phyloP scores from a whole-genome alignment of 2,329 filamentous ascomycete species.

The Aspergillus pseudotamarii region DNA sequence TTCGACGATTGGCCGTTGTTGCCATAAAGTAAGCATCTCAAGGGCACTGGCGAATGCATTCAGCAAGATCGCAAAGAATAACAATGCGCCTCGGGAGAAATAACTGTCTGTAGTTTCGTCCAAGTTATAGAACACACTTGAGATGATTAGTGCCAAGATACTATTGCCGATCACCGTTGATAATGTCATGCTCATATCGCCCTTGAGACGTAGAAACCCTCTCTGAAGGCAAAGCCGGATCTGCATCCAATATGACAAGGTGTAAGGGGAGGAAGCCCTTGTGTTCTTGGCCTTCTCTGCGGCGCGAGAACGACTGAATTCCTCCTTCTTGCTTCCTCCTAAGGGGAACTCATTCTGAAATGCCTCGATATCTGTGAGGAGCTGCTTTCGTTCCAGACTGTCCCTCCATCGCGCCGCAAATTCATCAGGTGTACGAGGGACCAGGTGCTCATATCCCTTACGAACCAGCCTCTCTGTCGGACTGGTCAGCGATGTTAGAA shows the following conservation, averaged over 20 bases:
- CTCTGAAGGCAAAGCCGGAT: conserved; percentile 76
- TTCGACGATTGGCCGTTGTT: conserved; percentile 88
- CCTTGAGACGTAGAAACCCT: conserved; percentile 72
- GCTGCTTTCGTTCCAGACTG: conserved; percentile 48
- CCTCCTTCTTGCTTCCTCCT: conserved; percentile 36
- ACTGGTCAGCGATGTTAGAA: conserved; percentile 69
- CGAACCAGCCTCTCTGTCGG: conserved; percentile 59
- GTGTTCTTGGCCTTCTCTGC: conserved; percentile 44
- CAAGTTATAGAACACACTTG: conserved; percentile 78
- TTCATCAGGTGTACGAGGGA: conserved; percentile 70
- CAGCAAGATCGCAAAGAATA: conserved; percentile 85
- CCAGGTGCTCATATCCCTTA: conserved; percentile 61
- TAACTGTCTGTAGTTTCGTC: conserved; percentile 68
- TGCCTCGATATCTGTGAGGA: conserved; percentile 44
- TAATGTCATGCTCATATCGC: conserved; percentile 73
- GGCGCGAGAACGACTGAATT: conserved; percentile 41
- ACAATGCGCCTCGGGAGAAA: conserved; percentile 72
- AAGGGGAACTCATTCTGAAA: conserved; percentile 41
- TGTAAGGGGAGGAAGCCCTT: conserved; percentile 75
- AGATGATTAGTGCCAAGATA: conserved; percentile 72
- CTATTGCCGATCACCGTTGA: conserved; percentile 68
- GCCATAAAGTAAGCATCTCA: conserved; percentile 82
- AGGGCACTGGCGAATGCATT: conserved; percentile 78
- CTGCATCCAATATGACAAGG: conserved; percentile 75
- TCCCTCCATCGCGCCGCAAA: conserved; percentile 61